Base-by-base conservation (phyloP, 306 rosid species). In the Senna tora region DNA sequence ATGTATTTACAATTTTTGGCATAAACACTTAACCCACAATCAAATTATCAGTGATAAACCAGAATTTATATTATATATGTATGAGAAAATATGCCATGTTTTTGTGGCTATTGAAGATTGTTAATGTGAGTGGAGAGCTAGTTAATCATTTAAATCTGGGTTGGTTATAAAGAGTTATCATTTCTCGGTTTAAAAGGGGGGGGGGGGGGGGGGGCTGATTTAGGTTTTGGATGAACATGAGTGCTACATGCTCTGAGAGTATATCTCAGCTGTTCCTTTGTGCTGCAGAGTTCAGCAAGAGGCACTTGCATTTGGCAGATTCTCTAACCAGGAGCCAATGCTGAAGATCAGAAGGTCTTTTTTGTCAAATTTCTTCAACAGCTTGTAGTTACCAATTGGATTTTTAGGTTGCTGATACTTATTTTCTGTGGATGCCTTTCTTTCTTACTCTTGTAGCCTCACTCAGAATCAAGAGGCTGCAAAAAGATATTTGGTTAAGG, bases 401-500 rank as follows among this genome's bases (percentile, higher is more conserved):
- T 12, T 47, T 59, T 59, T 65, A 14, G 12, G 30, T 74, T 46
- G 2, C 19, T 78, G 5, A 69, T 19, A 10, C 15, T 12, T 54
- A 34, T 20, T 63, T 63, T 64, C 41, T 5, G 36, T 54, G 57
- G 16, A 34, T 81, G 32, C 20, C 28, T 8, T 19, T 63, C 10
- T 25, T 57, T 14, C 83, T 89, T 94, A 75, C 82, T 4, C 83
- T 87, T 22, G 96, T 2, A 72, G 97, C 78, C 65, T 89, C 58
- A 96, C 97, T 41, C 92, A 89, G 75, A 89, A 92, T 81, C 86
- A 39, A 43, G 96, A 89, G 79, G 93, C 96, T 21, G 96, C 92
- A 2, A 84, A 84, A 92, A 92, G 80, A 92, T n/a, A n/a, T 93
- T 75, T 77, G 91, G 15, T 57, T 86, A 14, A 86, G 96, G 75